A percentile compares a stretch with the other conserved stretches of the same genome.
These are phyloP conservation scores for Brassica cretica DNA, from an alignment of 345 rosid genomes.

Conservation along the genomic window DNA sequence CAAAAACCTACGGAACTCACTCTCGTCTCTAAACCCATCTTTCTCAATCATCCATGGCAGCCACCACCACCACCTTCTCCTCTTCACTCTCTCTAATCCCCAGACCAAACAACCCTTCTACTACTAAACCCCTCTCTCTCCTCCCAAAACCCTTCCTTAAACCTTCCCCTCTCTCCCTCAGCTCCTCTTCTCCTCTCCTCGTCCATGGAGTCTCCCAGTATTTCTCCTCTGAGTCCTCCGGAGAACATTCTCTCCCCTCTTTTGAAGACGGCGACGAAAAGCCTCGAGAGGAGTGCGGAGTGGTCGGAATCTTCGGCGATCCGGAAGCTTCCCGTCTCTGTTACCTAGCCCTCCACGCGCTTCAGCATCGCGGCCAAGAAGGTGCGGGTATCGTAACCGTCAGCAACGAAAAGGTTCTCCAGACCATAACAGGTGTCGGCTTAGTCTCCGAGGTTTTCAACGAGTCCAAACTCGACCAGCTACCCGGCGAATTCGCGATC, in stretches of 20 bases:
- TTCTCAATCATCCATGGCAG: slow-evolving; percentile 43
- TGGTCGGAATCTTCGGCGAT: slow-evolving; percentile 84
- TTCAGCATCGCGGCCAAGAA: slow-evolving; percentile 93
- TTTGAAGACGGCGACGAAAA: slow-evolving; percentile 54
- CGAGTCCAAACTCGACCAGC: slow-evolving; percentile 72
- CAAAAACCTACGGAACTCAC: slow-evolving; percentile 13
- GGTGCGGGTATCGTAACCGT: slow-evolving; percentile 92
- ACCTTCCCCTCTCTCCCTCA: slow-evolving; percentile 37
- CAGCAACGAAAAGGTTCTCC: slow-evolving; percentile 56
- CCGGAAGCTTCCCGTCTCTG: slow-evolving; percentile 84
- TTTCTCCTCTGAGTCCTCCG: slow-evolving; percentile 41
- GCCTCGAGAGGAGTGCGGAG: slow-evolving; percentile 92
- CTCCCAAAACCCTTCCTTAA: slow-evolving; percentile 49
- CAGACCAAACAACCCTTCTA: slow-evolving; percentile 28
- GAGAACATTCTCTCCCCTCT: slow-evolving; percentile 42
- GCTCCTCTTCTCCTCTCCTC: slow-evolving; percentile 34
- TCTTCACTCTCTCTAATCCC: slow-evolving; percentile 35
- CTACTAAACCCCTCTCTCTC: slow-evolving; percentile 19
- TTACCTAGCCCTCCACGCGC: slow-evolving; percentile 83
- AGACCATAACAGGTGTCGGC: slow-evolving; percentile 82
- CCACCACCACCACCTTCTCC: slow-evolving; percentile 39
- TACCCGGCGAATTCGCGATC: slow-evolving; percentile 76
- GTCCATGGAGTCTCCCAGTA: slow-evolving; percentile 39
- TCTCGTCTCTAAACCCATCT: slow-evolving; percentile 4
- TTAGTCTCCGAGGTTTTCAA: slow-evolving; percentile 86